phyloP scores from a whole-genome alignment of 495 filamentous ascomycete species.

The Penicillium silybi region DNA sequence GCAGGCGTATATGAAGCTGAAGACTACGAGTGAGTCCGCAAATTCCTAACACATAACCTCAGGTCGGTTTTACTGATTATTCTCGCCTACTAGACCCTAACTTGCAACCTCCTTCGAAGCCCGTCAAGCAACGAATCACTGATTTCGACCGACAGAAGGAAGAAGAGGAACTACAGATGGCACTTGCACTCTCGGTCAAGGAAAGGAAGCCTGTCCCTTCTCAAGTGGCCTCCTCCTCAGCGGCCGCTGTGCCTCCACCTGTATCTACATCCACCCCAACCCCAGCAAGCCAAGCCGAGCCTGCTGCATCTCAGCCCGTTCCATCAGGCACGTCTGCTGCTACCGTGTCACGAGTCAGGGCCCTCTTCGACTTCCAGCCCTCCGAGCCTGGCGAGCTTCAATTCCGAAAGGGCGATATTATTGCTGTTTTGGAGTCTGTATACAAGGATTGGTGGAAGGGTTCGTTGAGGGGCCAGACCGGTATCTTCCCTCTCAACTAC shows the following conservation, averaged over 20 bases:
- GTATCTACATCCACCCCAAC: constrained; percentile 34
- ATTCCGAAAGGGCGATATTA: constrained; percentile 95
- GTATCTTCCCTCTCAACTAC: constrained; percentile 98
- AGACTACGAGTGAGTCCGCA: constrained; percentile 59
- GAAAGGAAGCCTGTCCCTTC: constrained; percentile 51
- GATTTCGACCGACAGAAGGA: constrained; percentile 89
- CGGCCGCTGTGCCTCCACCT: constrained; percentile 23
- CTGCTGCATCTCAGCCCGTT: constrained; percentile 43
- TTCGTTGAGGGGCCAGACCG: constrained; percentile 86
- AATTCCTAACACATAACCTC: not conserved
- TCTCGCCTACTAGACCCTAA: constrained; percentile 65
- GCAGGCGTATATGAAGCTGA: constrained; percentile 86
- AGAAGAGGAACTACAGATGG: constrained; percentile 97
- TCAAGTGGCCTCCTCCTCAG: constrained; percentile 25
- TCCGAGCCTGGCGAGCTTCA: constrained; percentile 92
- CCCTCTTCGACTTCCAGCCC: constrained; percentile 90
- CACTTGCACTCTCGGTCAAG: constrained; percentile 83
- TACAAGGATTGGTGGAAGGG: constrained; percentile 99
- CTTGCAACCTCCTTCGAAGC: constrained; percentile 86
- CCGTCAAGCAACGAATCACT: constrained; percentile 85
- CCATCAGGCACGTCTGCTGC: constrained; percentile 84
- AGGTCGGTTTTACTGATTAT: not conserved
- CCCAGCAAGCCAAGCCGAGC: constrained; percentile 39
- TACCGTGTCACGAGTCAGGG: constrained; percentile 90
- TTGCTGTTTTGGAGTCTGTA: constrained; percentile 93